A percentile compares a stretch with the other conserved stretches of the same genome.
Evolutionary conservation across 1,139 yeast species (phyloP).

Genomic region (Candida sojae): DNA sequence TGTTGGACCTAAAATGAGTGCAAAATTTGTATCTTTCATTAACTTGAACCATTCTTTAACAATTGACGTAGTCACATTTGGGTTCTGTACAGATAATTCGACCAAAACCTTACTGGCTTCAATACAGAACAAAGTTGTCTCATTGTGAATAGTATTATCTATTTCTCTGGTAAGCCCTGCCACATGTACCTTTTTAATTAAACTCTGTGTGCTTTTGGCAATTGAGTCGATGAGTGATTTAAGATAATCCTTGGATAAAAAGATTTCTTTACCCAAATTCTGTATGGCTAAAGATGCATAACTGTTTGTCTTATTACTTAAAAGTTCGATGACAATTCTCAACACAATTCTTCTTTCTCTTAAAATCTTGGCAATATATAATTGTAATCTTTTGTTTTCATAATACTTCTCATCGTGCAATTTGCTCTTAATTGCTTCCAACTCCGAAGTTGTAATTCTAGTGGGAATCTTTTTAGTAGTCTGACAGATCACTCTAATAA

Average conservation of each 20-base stretch:
- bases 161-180: constrained; percentile 21
- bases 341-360: constrained; percentile 49
- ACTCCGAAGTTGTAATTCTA: constrained; percentile 26
- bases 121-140: constrained; percentile 36
- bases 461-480: constrained; percentile 29
- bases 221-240: constrained; percentile 22
- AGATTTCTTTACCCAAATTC: constrained; percentile 42
- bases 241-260: constrained; percentile 27
- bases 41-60: constrained; percentile 60
- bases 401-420: constrained; percentile 34
- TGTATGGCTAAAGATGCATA: constrained; percentile 31
- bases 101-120: constrained; percentile 48
- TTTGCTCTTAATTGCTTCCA: constrained; percentile 30
- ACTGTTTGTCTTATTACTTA: constrained; percentile 36
- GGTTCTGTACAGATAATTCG: constrained; percentile 37
- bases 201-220: constrained; percentile 3
- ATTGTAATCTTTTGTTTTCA: constrained; percentile 29
- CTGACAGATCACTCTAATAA: constrained; percentile 47
- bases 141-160: constrained; percentile 30
- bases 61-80: constrained; percentile 27
- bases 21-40: constrained; percentile 45
- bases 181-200: constrained; percentile 13
- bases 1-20: constrained; percentile 28
- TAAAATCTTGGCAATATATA: constrained; percentile 38
- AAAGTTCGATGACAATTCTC: constrained; percentile 38